These are phyloP conservation scores for Pythium periplocum DNA, from an alignment of 352 stramenopile species.

Conservation along the genomic window DNA sequence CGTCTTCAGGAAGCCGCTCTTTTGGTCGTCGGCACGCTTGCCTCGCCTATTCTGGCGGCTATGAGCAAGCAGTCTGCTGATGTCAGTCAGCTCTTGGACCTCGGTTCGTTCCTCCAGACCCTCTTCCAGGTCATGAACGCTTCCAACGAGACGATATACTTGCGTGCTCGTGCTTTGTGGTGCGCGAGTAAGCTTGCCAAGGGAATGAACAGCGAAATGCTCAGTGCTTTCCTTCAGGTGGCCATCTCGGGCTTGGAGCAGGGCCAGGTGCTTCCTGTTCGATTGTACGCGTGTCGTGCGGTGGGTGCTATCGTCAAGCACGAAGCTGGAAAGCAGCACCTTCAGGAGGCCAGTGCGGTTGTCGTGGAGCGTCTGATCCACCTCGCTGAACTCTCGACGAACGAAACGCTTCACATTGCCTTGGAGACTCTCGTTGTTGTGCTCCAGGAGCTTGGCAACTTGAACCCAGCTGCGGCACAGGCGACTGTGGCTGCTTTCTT, in stretches of 20 bases:
- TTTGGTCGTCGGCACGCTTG: slow-evolving; percentile 63
- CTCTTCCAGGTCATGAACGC: slow-evolving; percentile 78
- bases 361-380: slow-evolving; percentile 60
- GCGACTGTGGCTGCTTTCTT: slow-evolving; percentile 57
- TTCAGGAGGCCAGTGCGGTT: slow-evolving; percentile 40
- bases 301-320: slow-evolving; percentile 65
- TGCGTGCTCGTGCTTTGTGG: slow-evolving; percentile 74
- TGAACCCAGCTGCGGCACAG: slow-evolving; percentile 34
- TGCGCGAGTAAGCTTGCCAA: slow-evolving; percentile 69
- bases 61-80: slow-evolving; percentile 46
- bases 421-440: slow-evolving; percentile 73
- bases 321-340: slow-evolving; percentile 46
- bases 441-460: slow-evolving; percentile 43
- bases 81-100: slow-evolving; percentile 43
- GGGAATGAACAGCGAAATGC: slow-evolving; percentile 69
- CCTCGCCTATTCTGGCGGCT: slow-evolving; percentile 45
- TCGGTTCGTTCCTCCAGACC: slow-evolving; percentile 62
- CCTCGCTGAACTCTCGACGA: slow-evolving; percentile 46
- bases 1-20: slow-evolving; percentile 70
- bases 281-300: slow-evolving; percentile 72
- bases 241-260: slow-evolving; percentile 71
- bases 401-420: slow-evolving; percentile 75
- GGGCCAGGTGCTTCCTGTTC: slow-evolving; percentile 63
- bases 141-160: slow-evolving; percentile 56
- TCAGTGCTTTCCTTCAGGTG: slow-evolving; percentile 63